Evolutionary conservation across 768 basidiomycete genomes (phyloP), one percentile per base, ranked within the genome.

Genomic region (Gloeophyllum trabeum): DNA sequence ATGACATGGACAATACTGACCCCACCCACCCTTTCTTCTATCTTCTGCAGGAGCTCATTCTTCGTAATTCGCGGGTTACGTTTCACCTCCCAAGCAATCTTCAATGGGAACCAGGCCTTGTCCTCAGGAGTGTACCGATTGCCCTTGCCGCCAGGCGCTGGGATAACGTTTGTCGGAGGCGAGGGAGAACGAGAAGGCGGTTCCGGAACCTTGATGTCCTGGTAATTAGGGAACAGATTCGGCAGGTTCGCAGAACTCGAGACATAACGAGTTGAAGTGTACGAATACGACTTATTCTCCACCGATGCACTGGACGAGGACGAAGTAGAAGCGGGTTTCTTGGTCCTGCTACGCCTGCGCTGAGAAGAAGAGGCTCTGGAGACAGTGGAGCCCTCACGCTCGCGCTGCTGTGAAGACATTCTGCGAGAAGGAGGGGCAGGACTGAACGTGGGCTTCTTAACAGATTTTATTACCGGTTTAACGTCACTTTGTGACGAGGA

Each of bases 161-260:
- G 51, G 35, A 77, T 61, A 21, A 77, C 53, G 43, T 56, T 56
- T 6, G 66, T 69, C 5, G 82, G 83, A 19, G 83, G 82, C 2
- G 67, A 74, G 1, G 83, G 83, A n/a, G 77, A 76, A 36, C 79
- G 75, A 18, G 76, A 75, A 1, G 82, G 81, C 12, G 79, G 76
- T 5, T 66, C 64, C 4, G 80, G 82, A 24, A 79, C 62, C 47
- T 65, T 70, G 42, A 80, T 62, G 37, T 76, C 70, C 35, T 23
- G 28, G 24, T 30, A 20, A 35, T 13, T 24, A 23, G 23, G 26
- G 35, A 20, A 42, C 41, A 7, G 13, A 16, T 21, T 24, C 22
- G 10, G 39, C 14, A 32, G 28, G 10, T 24, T 35, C 4, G 38
- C 1, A 21, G 48, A 25, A 2, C 22, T 35, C 4, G 20, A 6